Conservation (phyloP, 148 eudicot species). For the Rhododendron ferrugineum region DNA sequence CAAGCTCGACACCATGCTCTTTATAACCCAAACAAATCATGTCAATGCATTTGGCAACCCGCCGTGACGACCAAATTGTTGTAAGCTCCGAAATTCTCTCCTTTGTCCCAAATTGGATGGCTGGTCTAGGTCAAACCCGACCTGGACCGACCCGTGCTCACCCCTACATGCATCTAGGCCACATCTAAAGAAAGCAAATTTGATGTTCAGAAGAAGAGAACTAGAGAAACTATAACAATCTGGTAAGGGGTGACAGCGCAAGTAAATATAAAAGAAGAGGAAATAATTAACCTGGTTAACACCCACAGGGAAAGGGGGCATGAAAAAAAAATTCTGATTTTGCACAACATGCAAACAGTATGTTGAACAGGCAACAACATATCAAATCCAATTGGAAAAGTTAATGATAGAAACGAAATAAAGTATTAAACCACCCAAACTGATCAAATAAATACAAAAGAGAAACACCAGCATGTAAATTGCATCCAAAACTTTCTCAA, state of each 20-base stretch:
- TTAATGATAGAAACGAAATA: neutral
- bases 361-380: neutral
- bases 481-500: neutral
- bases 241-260: neutral
- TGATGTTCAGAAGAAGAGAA: neutral
- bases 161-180: neutral
- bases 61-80: neutral
- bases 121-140: neutral
- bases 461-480: neutral
- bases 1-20: neutral
- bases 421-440: neutral
- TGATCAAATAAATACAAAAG: neutral
- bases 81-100: neutral
- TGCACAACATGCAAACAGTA: neutral
- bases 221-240: neutral
- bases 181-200: neutral
- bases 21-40: neutral
- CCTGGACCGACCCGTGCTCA: neutral
- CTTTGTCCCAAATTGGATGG: neutral
- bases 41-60: neutral
- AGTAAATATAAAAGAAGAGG: neutral
- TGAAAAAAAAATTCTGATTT: neutral
- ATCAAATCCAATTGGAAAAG: neutral
- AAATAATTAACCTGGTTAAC: neutral
- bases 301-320: neutral